Evolutionary conservation across 2,329 filamentous ascomycete genomes (phyloP), one percentile per base, ranked within the genome.

Genomic region (Boeremia exigua): DNA sequence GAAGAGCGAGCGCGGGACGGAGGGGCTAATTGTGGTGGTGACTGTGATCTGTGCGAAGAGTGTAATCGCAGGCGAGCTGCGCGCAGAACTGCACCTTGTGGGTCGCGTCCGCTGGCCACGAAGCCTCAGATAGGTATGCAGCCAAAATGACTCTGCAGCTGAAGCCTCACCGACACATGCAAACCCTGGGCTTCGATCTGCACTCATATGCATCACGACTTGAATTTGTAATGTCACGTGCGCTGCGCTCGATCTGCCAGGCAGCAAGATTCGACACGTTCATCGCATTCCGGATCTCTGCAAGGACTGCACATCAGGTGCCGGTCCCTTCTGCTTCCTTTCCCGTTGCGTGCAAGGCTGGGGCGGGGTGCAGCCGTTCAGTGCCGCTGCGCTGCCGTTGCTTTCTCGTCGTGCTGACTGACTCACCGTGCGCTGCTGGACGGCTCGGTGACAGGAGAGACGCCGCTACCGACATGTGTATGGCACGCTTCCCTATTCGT

Each of bases 331-430:
- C 44, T 48, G 46, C 29, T 52, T 49, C 54, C 38, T 60, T 56
- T 34, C 60, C 63, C 44, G 48, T 58, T 60, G 48, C 42, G 58
- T 53, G 47, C 56, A 59, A 58, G 44, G 48, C 48, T 44, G 36
- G 33, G 44, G 54, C 37, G 44, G 54, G 54, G 54, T 52, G 54
- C 54, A 52, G 54, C 54, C 48, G 58, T 54, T 30, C 33, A 62
- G 54, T 54, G 51, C 51, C 51, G 51, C 27, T 60, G 27, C 32
- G 17, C 30, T 54, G 50, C 62, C 64, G 65, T 56, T 56, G 43
- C 57, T 62, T 72, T 71, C 56, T 72, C 66, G 68, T 60, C 51
- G 50, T 45, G 51, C 57, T 42, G 50, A 57, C 55, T 67, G 64
- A 68, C 36, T 66, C 63, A 66, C 58, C 66, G 25, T 52, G n/a